phyloP scores from a whole-genome alignment of 371 early-diverging fungal species.

The Cladochytrium tenue region DNA sequence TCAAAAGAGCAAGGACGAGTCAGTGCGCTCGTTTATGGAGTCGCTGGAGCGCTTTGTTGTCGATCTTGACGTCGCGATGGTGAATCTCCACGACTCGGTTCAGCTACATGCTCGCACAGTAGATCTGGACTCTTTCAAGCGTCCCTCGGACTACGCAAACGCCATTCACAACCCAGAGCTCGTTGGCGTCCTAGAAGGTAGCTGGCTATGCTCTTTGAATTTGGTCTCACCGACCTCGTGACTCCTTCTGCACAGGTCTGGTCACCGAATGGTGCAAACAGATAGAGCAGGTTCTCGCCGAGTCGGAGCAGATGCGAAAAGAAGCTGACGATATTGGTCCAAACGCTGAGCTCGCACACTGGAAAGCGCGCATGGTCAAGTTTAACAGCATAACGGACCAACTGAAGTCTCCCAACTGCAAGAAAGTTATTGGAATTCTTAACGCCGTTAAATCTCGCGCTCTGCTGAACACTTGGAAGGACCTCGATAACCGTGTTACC shows the following conservation, averaged over 20 bases:
- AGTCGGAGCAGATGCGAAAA: slow-evolving; percentile 66
- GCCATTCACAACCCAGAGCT: slow-evolving; percentile 60
- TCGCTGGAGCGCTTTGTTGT: slow-evolving; percentile 52
- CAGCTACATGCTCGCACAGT: slow-evolving; percentile 49
- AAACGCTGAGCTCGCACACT: slow-evolving; percentile 64
- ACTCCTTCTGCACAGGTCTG: slow-evolving; percentile 25
- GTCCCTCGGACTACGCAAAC: slow-evolving; percentile 52
- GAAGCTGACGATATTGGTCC: slow-evolving; percentile 70
- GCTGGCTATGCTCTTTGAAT: neutral
- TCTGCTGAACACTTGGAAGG: slow-evolving; percentile 61
- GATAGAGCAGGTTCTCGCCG: slow-evolving; percentile 65
- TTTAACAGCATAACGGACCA: slow-evolving; percentile 68
- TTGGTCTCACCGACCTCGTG: neutral
- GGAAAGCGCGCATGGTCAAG: slow-evolving; percentile 69
- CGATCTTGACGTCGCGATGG: slow-evolving; percentile 62
- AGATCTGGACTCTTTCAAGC: slow-evolving; percentile 55
- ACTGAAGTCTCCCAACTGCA: slow-evolving; percentile 55
- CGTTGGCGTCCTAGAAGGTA: slow-evolving; percentile 55
- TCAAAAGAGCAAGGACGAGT: slow-evolving; percentile 42
- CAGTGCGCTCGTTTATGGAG: slow-evolving; percentile 53
- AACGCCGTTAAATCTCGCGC: slow-evolving; percentile 55
- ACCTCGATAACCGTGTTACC: slow-evolving; percentile 63
- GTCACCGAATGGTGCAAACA: slow-evolving; percentile 68
- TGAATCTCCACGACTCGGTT: slow-evolving; percentile 57
- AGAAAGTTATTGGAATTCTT: slow-evolving; percentile 62